These are phyloP conservation scores for Sextonia rubra DNA, from an alignment of 164 flowering plant species.

Conservation along the genomic window DNA sequence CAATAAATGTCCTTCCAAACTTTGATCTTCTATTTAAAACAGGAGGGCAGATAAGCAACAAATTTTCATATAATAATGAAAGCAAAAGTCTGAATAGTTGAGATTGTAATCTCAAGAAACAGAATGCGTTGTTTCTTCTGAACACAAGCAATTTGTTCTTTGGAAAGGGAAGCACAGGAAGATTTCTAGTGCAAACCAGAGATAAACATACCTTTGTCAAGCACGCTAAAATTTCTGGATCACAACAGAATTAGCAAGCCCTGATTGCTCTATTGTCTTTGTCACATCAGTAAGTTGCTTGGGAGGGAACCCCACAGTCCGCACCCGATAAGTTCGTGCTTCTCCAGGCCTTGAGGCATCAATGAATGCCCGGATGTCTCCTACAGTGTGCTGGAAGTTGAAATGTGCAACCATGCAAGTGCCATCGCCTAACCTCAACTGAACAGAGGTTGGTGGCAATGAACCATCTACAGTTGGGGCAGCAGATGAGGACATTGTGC, in stretches of 20 bases:
- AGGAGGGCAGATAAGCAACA: too few relatives aligned
- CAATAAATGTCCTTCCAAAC: too few relatives aligned
- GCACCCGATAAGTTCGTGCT: slow-evolving; percentile 54
- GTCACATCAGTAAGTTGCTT: slow-evolving; percentile 59
- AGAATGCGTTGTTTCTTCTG: too few relatives aligned
- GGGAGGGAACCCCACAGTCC: slow-evolving; percentile 84
- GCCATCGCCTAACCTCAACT: slow-evolving; percentile 82
- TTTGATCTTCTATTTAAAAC: too few relatives aligned
- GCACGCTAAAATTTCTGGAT: slow-evolving; percentile 58
- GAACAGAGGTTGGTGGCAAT: slow-evolving; percentile 71
- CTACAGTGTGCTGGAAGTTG: slow-evolving; percentile 70
- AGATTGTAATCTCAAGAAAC: too few relatives aligned
- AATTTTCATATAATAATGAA: too few relatives aligned
- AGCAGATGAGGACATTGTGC: slow-evolving; percentile 42
- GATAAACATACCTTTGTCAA: neutral
- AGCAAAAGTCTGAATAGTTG: too few relatives aligned
- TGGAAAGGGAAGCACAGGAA: too few relatives aligned
- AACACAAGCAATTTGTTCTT: neutral
- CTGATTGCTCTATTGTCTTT: slow-evolving; percentile 87
- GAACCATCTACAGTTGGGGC: slow-evolving; percentile 58
- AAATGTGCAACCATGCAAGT: slow-evolving; percentile 80
- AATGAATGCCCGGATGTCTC: slow-evolving; percentile 67
- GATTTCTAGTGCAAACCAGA: too few relatives aligned
- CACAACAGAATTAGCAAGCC: slow-evolving; percentile 85
- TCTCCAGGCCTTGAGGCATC: slow-evolving; percentile 76